Evolutionary conservation across 106 monocot species (phyloP).

Genomic region (Amphibolis antarctica): DNA sequence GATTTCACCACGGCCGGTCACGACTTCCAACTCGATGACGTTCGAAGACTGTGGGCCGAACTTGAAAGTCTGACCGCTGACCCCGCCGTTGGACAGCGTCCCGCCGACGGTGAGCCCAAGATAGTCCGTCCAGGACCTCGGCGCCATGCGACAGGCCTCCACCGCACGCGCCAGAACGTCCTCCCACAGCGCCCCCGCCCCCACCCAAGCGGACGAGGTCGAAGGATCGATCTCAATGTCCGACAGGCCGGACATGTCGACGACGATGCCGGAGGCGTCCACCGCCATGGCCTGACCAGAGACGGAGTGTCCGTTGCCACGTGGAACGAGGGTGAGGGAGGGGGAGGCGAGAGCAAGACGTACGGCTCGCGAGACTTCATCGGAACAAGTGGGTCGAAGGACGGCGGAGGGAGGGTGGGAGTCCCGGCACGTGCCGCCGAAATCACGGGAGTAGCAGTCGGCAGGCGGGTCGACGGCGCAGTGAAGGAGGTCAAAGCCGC

Average conservation of each 20-base stretch:
- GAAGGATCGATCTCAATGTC: not conserved
- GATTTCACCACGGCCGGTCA: slow-evolving; percentile 56
- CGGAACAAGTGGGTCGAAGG: not conserved
- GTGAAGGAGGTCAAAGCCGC: not conserved
- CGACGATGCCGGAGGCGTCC: slow-evolving; percentile 3
- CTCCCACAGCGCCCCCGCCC: slow-evolving; percentile 9
- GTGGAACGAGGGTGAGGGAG: slow-evolving; percentile 1
- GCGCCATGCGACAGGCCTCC: slow-evolving; percentile 29
- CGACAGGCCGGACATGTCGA: slow-evolving; percentile 3
- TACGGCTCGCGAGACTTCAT: not conserved
- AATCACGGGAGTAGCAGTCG: slow-evolving; percentile 3
- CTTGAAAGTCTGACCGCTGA: slow-evolving; percentile 83
- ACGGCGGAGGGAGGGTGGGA: not conserved
- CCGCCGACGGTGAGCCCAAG: slow-evolving; percentile 79
- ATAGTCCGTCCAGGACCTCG: slow-evolving; percentile 88
- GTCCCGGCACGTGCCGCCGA: slow-evolving; percentile 1
- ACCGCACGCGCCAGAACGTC: slow-evolving; percentile 31
- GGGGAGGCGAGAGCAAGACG: not conserved
- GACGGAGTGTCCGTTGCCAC: slow-evolving; percentile 7
- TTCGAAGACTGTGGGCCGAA: slow-evolving; percentile 71
- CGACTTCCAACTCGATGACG: slow-evolving; percentile 67
- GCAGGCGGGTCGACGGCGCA: not conserved
- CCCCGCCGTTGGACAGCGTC: slow-evolving; percentile 72
- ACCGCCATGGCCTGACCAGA: slow-evolving; percentile 6
- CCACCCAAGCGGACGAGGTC: not conserved